Conservation (phyloP, 148 eudicot genomes). For the Spergularia bocconei region DNA sequence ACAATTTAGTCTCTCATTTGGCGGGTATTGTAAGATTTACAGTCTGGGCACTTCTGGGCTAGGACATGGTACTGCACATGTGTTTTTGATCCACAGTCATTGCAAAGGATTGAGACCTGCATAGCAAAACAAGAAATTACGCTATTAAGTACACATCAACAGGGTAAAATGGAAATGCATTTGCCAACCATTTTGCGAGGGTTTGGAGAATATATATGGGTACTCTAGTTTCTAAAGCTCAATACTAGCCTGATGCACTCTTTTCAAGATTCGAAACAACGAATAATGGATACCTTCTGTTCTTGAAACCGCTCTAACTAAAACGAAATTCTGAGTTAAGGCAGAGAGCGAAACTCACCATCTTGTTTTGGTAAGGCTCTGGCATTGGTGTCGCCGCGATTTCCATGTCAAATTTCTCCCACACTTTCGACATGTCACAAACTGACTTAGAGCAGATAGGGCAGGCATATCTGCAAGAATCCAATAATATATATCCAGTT, state of each 20-base stretch:
- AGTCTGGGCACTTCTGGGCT: conserved; percentile 73
- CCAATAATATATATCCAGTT: background rate
- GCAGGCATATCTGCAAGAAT: conserved; percentile 64
- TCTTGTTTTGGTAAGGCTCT: conserved; percentile 53
- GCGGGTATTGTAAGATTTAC: conserved; percentile 90
- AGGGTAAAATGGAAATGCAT: too few relatives aligned
- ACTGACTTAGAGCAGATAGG: conserved; percentile 94
- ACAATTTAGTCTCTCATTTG: conserved; percentile 48
- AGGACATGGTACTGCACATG: conserved; percentile 67
- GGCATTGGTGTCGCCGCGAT: conserved; percentile 92
- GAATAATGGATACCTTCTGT: too few relatives aligned
- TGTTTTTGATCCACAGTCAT: conserved; percentile 71
- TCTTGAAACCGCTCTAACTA: too few relatives aligned
- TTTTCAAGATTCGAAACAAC: too few relatives aligned
- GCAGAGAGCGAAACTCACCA: conserved; percentile 40
- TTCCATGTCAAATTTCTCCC: conserved; percentile 82
- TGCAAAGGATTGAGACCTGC: conserved; percentile 82
- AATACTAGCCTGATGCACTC: too few relatives aligned
- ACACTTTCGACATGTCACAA: conserved; percentile 87
- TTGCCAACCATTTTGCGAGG: too few relatives aligned
- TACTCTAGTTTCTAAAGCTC: too few relatives aligned
- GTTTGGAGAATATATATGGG: too few relatives aligned
- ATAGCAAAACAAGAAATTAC: background rate
- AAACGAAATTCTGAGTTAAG: too few relatives aligned
- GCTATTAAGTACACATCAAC: too few relatives aligned